Evolutionary conservation across 164 flowering plant species (phyloP).

Genomic region (Berberis vulgaris): DNA sequence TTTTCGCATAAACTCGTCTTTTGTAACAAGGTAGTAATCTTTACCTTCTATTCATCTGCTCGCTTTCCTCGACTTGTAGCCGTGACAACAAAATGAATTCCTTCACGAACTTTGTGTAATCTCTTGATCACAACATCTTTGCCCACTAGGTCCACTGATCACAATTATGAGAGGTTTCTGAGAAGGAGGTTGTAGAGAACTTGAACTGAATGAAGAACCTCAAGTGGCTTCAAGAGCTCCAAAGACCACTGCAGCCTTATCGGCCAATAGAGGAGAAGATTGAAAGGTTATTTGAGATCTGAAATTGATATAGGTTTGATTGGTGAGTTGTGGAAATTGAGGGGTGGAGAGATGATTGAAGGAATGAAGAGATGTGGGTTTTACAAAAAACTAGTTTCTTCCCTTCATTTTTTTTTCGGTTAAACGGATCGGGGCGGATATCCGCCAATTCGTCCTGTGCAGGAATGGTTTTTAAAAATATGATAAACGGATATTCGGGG

Average conservation of each 20-base stretch:
- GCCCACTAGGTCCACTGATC: slow-evolving; percentile 93
- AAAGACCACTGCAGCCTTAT: slow-evolving; percentile 32
- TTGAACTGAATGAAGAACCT: slow-evolving; percentile 48
- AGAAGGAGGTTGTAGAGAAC: slow-evolving; percentile 43
- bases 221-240: slow-evolving; percentile 73
- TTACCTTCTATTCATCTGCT: slow-evolving; percentile 69
- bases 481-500: no score
- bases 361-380: no score
- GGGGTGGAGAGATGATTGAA: no score
- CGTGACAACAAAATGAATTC: slow-evolving; percentile 77
- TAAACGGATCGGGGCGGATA: no score
- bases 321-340: no score
- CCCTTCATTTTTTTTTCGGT: no score
- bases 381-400: no score
- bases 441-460: no score
- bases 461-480: no score
- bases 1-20: slow-evolving; percentile 59
- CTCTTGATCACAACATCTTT: slow-evolving; percentile 75
- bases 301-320: no score
- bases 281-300: slow-evolving; percentile 11
- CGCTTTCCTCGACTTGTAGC: slow-evolving; percentile 76
- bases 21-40: slow-evolving; percentile 73
- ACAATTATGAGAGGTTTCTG: slow-evolving; percentile 54
- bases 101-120: slow-evolving; percentile 44
- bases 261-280: slow-evolving; percentile 27